These are phyloP conservation scores for Apiotrichum veenhuisii DNA, from an alignment of 1,284 basidiomycete species.

Conservation along the genomic window DNA sequence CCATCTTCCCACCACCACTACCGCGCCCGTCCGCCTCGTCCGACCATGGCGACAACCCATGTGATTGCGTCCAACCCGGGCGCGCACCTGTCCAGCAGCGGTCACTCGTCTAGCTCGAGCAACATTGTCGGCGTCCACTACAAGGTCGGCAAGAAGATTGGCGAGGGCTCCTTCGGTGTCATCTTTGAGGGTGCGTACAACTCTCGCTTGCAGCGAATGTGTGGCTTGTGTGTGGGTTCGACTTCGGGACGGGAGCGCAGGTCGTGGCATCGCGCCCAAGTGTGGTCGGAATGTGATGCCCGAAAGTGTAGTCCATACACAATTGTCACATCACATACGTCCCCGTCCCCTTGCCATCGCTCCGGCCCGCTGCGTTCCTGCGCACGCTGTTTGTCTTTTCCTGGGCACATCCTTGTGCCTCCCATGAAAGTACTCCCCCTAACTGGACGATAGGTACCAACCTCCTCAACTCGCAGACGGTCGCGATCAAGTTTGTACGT, in stretches of 20 bases:
- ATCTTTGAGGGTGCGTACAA: conserved; percentile 78
- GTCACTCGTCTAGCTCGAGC: conserved; percentile 46
- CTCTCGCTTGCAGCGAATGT: not conserved
- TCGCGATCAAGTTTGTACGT: conserved; percentile 96
- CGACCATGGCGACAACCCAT: conserved; percentile 48
- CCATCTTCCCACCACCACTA: conserved; percentile 7
- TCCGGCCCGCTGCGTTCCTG: not conserved
- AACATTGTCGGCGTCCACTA: conserved; percentile 57
- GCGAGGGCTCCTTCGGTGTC: conserved; percentile 85
- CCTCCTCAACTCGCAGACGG: conserved; percentile 88
- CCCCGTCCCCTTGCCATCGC: too few relatives aligned
- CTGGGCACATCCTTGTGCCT: too few relatives aligned
- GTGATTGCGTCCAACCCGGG: conserved; percentile 48
- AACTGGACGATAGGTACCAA: conserved; percentile 67
- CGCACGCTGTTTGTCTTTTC: not conserved
- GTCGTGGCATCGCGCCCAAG: too few relatives aligned
- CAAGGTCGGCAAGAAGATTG: conserved; percentile 61
- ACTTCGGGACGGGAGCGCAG: not conserved
- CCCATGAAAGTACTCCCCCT: too few relatives aligned
- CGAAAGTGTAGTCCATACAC: too few relatives aligned
- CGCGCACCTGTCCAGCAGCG: conserved; percentile 39
- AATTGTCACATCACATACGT: too few relatives aligned
- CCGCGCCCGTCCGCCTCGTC: not conserved
- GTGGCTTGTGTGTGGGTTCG: not conserved
- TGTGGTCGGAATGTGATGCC: too few relatives aligned